These are phyloP conservation scores for Sphaerostilbella broomeana DNA, from an alignment of 2,329 filamentous ascomycete species.

Conservation along the genomic window DNA sequence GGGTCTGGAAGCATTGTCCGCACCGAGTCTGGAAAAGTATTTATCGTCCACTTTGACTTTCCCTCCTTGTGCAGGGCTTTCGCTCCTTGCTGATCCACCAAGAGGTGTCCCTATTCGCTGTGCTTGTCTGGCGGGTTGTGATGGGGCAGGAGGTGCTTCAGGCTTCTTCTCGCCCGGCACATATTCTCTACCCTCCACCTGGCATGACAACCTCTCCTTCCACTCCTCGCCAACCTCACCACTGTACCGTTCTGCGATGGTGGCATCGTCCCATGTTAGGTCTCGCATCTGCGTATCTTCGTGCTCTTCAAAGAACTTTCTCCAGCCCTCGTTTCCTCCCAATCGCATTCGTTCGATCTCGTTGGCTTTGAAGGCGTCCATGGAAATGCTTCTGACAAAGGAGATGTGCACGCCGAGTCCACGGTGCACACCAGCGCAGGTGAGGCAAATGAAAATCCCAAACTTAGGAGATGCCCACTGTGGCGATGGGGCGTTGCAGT, in stretches of 20 bases:
- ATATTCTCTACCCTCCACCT: slow-evolving; percentile 83
- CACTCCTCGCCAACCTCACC: slow-evolving; percentile 89
- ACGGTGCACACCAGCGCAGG: slow-evolving; percentile 89
- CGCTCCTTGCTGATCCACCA: slow-evolving; percentile 33
- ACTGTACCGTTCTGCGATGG: slow-evolving; percentile 84
- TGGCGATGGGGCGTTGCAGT: slow-evolving; percentile 90
- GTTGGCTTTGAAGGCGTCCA: slow-evolving; percentile 93
- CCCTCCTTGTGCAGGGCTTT: slow-evolving; percentile 34
- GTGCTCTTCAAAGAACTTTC: slow-evolving; percentile 75
- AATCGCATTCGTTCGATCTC: slow-evolving; percentile 92
- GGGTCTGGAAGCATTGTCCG: slow-evolving; percentile 70
- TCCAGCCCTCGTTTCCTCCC: slow-evolving; percentile 85
- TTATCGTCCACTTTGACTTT: slow-evolving; percentile 69
- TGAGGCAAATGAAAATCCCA: slow-evolving; percentile 96
- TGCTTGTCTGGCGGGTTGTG: slow-evolving; percentile 28
- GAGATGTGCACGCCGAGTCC: slow-evolving; percentile 96
- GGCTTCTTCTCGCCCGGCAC: slow-evolving; percentile 62
- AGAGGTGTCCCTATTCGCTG: slow-evolving; percentile 37
- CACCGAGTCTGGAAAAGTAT: slow-evolving; percentile 82
- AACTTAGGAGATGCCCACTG: slow-evolving; percentile 99
- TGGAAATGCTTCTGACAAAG: slow-evolving; percentile 94
- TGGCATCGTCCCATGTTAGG: slow-evolving; percentile 74
- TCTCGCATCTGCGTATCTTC: slow-evolving; percentile 59
- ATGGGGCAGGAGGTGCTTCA: slow-evolving; percentile 27
- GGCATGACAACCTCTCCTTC: slow-evolving; percentile 81